A percentile compares a stretch with the other conserved stretches of the same genome.
These are phyloP conservation scores for Begonia peltatifolia DNA, from an alignment of 306 rosid species.

Conservation along the genomic window DNA sequence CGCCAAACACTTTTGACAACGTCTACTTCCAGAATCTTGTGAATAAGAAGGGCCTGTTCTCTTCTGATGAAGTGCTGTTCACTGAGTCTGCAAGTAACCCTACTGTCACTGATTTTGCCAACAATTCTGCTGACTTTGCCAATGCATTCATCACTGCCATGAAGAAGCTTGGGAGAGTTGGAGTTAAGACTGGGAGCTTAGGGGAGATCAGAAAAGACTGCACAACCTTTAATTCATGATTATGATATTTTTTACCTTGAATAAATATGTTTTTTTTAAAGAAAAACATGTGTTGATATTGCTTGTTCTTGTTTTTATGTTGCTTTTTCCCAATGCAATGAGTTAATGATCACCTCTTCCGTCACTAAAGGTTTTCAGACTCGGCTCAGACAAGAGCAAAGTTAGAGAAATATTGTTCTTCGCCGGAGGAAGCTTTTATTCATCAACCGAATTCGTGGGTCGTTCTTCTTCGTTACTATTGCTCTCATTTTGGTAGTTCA, in stretches of 20 bases:
- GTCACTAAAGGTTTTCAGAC: too few species aligned
- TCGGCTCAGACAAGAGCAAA: too few species aligned
- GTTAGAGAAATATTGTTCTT: too few species aligned
- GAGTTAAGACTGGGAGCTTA: conserved; percentile 42
- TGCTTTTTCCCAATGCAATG: too few species aligned
- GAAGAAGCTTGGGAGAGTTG: conserved; percentile 67
- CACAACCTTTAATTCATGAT: conserved; percentile 36
- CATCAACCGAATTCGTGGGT: too few species aligned
- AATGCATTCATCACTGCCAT: conserved; percentile 48
- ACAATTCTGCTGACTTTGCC: conserved; percentile 22
- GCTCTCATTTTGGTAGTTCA: too few species aligned
- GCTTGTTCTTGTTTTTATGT: too few species aligned
- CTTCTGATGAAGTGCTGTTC: conserved; percentile 51
- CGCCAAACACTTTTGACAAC: conserved; percentile 43
- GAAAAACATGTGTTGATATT: too few species aligned
- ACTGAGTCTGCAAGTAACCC: conserved; percentile 19
- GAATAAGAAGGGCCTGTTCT: conserved; percentile 32
- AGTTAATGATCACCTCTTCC: too few species aligned
- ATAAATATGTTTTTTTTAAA: background rate
- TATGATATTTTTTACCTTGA: background rate
- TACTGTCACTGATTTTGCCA: conserved; percentile 42
- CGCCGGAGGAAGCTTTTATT: too few species aligned
- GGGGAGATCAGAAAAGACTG: conserved; percentile 60
- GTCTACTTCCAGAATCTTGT: conserved; percentile 37
- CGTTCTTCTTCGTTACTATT: too few species aligned